Percentiles rank a stretch among this genome's conserved stretches.
Evolutionary conservation across 768 basidiomycete genomes (phyloP).

Genomic region (Xerocomellus amylosporus): DNA sequence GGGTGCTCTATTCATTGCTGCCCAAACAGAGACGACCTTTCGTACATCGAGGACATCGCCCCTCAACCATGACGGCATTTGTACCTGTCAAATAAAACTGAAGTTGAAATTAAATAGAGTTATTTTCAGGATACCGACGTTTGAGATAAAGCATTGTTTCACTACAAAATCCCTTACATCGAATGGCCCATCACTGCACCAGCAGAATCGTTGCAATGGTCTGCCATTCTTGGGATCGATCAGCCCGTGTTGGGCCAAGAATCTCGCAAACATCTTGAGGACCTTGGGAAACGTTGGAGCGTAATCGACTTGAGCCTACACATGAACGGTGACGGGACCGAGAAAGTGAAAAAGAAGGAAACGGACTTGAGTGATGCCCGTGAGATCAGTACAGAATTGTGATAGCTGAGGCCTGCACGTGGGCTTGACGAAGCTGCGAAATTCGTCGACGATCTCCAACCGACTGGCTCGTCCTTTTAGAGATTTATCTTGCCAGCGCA

Average conservation of each 20-base stretch:
- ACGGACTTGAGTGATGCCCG: conserved; percentile 89
- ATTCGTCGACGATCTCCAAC: conserved; percentile 75
- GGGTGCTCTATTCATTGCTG: conserved; percentile 9
- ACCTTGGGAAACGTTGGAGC: conserved; percentile 77
- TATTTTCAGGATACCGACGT: conserved; percentile 41
- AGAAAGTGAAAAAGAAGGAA: conserved; percentile 6
- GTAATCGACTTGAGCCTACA: conserved; percentile 74
- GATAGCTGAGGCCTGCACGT: conserved; percentile 82
- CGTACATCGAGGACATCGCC: conserved; percentile 78
- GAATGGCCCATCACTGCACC: conserved; percentile 84
- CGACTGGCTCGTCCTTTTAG: conserved; percentile 47
- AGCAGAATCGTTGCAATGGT: conserved; percentile 63
- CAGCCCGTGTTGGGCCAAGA: conserved; percentile 69
- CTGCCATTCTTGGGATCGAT: conserved; percentile 57
- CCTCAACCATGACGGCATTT: conserved; percentile 70
- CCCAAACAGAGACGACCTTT: conserved; percentile 50
- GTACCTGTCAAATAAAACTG: conserved; percentile 41
- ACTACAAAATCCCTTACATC: conserved; percentile 83
- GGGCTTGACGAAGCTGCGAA: conserved; percentile 84
- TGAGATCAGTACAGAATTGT: conserved; percentile 80
- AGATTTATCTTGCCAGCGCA: conserved; percentile 74
- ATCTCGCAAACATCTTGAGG: conserved; percentile 57
- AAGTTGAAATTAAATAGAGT: conserved; percentile 3
- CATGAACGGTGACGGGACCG: conserved; percentile 3
- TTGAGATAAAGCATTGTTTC: conserved; percentile 88